Conservation (phyloP, 2,329 filamentous ascomycete genomes). For the Penicillium sp. region DNA sequence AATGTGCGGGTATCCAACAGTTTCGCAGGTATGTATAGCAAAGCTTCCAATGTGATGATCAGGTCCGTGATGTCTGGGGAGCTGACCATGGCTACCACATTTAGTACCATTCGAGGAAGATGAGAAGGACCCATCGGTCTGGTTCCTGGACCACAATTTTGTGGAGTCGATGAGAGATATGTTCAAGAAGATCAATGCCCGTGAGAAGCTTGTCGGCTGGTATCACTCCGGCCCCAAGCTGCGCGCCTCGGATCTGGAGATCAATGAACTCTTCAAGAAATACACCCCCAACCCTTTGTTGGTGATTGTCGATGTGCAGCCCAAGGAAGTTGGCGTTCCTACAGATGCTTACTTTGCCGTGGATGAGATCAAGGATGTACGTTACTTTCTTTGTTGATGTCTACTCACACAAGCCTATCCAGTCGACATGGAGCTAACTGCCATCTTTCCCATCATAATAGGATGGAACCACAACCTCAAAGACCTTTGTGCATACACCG, state of each 20-base stretch:
- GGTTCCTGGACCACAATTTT: slow-evolving; percentile 99
- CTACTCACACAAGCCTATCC: not conserved
- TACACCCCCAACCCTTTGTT: slow-evolving; percentile 96
- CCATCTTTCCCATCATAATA: slow-evolving; percentile 38
- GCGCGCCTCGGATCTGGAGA: slow-evolving; percentile 92
- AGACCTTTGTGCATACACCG: slow-evolving; percentile 97
- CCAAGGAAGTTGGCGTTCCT: slow-evolving; percentile 94
- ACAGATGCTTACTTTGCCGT: slow-evolving; percentile 99
- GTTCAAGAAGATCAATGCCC: slow-evolving; percentile 99
- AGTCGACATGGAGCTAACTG: slow-evolving; percentile 3
- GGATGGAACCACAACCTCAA: slow-evolving; percentile 95
- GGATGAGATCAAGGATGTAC: slow-evolving; percentile 98
- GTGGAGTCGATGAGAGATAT: slow-evolving; percentile 99
- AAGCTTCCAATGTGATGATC: slow-evolving; percentile 4
- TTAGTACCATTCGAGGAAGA: slow-evolving; percentile 98
- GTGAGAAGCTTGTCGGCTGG: slow-evolving; percentile 99
- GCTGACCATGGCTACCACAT: slow-evolving; percentile 1
- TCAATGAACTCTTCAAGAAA: slow-evolving; percentile 99
- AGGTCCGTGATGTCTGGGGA: not conserved
- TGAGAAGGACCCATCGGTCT: slow-evolving; percentile 96
- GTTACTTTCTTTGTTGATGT: slow-evolving; percentile 34
- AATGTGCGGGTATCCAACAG: slow-evolving; percentile 98
- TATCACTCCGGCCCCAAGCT: slow-evolving; percentile 98
- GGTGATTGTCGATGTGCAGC: slow-evolving; percentile 97
- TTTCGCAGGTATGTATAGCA: slow-evolving; percentile 74